Evolutionary conservation across 2,329 filamentous ascomycete genomes (phyloP), one percentile per base, ranked within the genome.

Genomic region (Talaromyces sp.): DNA sequence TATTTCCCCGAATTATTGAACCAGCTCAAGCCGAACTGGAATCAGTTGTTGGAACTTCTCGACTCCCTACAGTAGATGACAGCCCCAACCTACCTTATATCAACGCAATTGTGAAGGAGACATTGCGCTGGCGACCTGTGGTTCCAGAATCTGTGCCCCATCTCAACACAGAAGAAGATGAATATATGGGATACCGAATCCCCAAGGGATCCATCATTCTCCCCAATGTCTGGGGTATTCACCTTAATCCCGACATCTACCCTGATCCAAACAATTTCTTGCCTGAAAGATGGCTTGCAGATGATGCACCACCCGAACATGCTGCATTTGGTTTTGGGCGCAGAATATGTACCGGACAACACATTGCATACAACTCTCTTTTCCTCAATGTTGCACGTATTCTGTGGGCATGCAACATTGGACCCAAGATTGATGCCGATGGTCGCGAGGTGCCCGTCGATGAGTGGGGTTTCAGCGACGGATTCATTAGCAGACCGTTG

Each of bases 61-160:
- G 59, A 8, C 64, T 65, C 5, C 64, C 64, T 8, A 17, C 29
- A 1, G 17, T 61, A 10, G 40, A 56, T 43, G 64, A 65, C 22
- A 38, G 51, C 1, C 25, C 36, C 11, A 19, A 63, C 2, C 40
- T 65, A 3, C 64, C 64, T 15, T 65, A 65, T 36, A 25, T 65
- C 2, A 47, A 53, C 27, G 59, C 51, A 5, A 19, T 81, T 83
- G 67, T 76, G 51, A 74, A 75, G 58, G 74, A 77, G 65, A 65
- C 66, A 2, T 58, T 72, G 10, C 68, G 73, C 15, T 74, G 72
- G 72, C 65, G 66, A 17, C 68, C 72, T n/a, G 63, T 72, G 6
- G 69, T 61, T 0, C 69, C 71, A 2, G 66, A 72, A 61, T 68
- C 66, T 1, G n/a, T 69, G 1, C 51, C 71, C 2, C 72, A 74